These are phyloP conservation scores for Cynara cardunculus DNA, from an alignment of 129 eudicot genomes.

Conservation along the genomic window DNA sequence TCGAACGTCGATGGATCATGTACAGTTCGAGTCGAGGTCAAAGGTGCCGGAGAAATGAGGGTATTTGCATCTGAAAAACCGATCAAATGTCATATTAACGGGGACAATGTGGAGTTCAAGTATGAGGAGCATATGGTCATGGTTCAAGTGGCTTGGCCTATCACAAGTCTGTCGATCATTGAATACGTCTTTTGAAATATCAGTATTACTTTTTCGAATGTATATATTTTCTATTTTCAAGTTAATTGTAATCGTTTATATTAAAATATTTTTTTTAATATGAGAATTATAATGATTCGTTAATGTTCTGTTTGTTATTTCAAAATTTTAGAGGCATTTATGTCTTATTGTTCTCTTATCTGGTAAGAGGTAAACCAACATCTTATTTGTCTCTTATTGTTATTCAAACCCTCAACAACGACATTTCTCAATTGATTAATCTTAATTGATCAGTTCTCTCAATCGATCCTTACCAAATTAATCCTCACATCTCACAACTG, in stretches of 20 bases:
- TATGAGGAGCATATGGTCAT: constrained; percentile 53
- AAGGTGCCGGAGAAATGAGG: constrained; percentile 54
- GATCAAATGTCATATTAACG: constrained; percentile 29
- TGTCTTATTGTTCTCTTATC: too few relatives aligned
- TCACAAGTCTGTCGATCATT: constrained; percentile 35
- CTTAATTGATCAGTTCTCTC: too few relatives aligned
- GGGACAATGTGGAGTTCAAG: constrained; percentile 40
- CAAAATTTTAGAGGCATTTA: too few relatives aligned
- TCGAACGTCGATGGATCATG: constrained; percentile 14
- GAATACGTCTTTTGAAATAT: constrained; percentile 47
- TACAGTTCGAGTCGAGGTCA: constrained; percentile 38
- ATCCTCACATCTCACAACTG: too few relatives aligned
- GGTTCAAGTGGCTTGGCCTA: constrained; percentile 57
- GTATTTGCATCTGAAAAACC: constrained; percentile 57
- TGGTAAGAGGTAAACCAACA: too few relatives aligned
- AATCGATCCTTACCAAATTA: too few relatives aligned
- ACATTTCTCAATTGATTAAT: too few relatives aligned
- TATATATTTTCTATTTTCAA: background rate
- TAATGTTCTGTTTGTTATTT: too few relatives aligned
- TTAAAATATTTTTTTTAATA: background rate
- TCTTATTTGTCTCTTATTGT: too few relatives aligned
- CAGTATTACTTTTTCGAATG: background rate
- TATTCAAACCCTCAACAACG: too few relatives aligned
- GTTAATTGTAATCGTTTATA: background rate
- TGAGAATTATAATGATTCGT: background rate